These are phyloP conservation scores for Penicillium sp. DNA, from an alignment of 2,329 filamentous ascomycete species.

Conservation along the genomic window DNA sequence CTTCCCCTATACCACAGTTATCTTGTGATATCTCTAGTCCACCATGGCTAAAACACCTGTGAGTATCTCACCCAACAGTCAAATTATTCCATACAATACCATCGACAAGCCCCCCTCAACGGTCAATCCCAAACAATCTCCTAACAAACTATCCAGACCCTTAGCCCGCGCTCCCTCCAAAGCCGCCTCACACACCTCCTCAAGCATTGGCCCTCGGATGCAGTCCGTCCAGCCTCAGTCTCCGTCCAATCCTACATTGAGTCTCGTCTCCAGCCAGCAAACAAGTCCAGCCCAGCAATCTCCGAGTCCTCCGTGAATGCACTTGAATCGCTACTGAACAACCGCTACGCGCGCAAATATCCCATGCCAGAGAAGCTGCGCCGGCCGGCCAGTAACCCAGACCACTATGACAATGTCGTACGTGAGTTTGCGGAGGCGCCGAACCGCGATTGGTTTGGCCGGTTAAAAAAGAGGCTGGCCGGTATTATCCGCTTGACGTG, in stretches of 20 bases:
- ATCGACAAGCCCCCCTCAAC: neutral
- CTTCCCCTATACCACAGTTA: constrained; percentile 1
- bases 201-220: constrained; percentile 47
- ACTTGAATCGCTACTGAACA: constrained; percentile 60
- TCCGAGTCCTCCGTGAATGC: constrained; percentile 53
- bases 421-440: constrained; percentile 56
- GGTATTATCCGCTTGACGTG: constrained; percentile 50
- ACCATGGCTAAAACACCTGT: constrained; percentile 31
- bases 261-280: constrained; percentile 28
- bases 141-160: constrained; percentile 19
- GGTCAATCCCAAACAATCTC: neutral
- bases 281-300: constrained; percentile 22
- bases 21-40: neutral
- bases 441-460: constrained; percentile 47
- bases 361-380: constrained; percentile 50
- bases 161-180: constrained; percentile 31
- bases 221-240: constrained; percentile 46
- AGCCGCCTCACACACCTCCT: constrained; percentile 45
- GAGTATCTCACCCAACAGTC: neutral
- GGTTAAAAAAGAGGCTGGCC: constrained; percentile 48
- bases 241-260: constrained; percentile 47
- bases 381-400: constrained; percentile 51
- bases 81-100: neutral
- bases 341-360: constrained; percentile 55
- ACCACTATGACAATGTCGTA: constrained; percentile 54